Percentiles rank a stretch among this genome's conserved stretches.
Evolutionary conservation across 129 eudicot genomes (phyloP).

Genomic region (Daucus carota): DNA sequence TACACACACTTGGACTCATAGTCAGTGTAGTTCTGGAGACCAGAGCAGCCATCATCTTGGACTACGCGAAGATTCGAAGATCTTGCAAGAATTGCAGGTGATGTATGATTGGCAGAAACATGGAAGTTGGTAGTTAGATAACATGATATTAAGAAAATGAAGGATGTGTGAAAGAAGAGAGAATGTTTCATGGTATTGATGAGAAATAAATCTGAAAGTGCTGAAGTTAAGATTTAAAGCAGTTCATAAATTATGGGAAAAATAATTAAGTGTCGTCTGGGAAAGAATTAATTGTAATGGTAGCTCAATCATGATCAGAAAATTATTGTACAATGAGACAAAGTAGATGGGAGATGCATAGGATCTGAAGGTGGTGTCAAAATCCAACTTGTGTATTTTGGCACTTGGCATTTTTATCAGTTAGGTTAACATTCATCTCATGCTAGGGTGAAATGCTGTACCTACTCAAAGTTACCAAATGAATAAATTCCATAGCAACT

Average conservation of each 20-base stretch:
- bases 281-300: neutral
- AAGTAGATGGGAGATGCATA: neutral
- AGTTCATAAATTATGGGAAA: neutral
- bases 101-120: neutral
- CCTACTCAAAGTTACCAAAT: no score
- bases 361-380: neutral
- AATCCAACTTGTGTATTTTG: conserved; percentile 1
- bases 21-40: conserved; percentile 23
- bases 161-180: conserved; percentile 4
- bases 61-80: neutral
- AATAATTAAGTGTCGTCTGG: neutral
- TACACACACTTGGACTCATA: conserved; percentile 29
- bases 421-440: neutral
- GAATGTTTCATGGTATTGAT: conserved; percentile 14
- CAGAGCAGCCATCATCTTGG: conserved; percentile 16
- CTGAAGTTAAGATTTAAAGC: neutral
- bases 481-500: no score
- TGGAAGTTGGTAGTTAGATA: neutral
- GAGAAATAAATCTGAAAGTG: neutral
- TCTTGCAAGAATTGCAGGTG: neutral
- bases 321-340: neutral
- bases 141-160: conserved; percentile 1
- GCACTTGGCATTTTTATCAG: neutral
- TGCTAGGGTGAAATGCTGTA: neutral
- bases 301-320: neutral